Conservation (phyloP, 331 rosid species). For the Dryas integrifolia region DNA sequence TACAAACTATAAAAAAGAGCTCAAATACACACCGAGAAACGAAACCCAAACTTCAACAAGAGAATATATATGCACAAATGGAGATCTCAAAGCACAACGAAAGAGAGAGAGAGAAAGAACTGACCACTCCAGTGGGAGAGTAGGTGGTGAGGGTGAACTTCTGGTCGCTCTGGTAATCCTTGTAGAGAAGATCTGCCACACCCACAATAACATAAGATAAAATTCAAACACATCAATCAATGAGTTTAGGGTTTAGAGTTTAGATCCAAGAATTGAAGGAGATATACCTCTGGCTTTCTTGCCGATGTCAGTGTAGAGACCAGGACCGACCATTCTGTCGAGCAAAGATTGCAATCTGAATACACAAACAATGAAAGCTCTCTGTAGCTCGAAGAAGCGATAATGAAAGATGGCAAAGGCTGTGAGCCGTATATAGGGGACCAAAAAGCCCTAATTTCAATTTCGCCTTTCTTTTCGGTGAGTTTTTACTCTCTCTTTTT, state of each 20-base stretch:
- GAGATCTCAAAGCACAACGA: neutral
- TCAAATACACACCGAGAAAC: neutral
- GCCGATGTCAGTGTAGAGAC: slow-evolving; percentile 89
- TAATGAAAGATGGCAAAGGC: neutral
- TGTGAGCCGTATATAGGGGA: slow-evolving; percentile 21
- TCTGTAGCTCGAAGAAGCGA: slow-evolving; percentile 11
- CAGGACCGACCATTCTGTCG: slow-evolving; percentile 75
- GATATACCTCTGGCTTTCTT: slow-evolving; percentile 74
- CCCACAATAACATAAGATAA: neutral
- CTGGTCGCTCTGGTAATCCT: slow-evolving; percentile 86
- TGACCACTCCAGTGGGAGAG: slow-evolving; percentile 83
- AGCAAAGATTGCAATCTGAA: slow-evolving; percentile 30
- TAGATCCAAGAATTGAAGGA: neutral
- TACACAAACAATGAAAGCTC: neutral
- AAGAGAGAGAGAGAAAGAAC: slow-evolving; percentile 15
- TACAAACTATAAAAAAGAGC: neutral
- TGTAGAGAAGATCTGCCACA: slow-evolving; percentile 70
- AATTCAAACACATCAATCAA: neutral
- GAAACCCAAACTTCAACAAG: slow-evolving; percentile 10
- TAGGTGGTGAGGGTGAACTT: slow-evolving; percentile 88
- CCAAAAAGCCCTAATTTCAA: slow-evolving; percentile 36
- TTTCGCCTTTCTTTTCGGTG: neutral
- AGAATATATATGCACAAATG: neutral
- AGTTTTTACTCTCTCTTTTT: slow-evolving; percentile 3
- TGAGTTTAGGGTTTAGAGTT: too few relatives aligned